Percentiles rank a stretch among this genome's conserved stretches.
Evolutionary conservation across 2,329 filamentous ascomycete species (phyloP).

Genomic region (Trichoderma polysporum): DNA sequence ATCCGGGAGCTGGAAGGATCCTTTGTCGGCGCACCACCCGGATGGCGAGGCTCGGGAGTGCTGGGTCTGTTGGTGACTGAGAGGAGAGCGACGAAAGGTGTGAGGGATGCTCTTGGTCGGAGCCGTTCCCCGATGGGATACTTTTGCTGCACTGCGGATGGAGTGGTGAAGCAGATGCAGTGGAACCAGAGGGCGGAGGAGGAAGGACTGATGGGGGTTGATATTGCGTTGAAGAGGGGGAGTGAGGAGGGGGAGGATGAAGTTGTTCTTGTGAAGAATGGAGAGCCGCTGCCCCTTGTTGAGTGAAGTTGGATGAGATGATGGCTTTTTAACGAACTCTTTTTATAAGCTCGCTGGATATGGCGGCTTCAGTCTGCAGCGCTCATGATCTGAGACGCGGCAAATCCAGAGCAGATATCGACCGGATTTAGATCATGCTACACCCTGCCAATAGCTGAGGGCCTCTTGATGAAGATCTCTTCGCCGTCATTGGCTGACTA

Average conservation of each 20-base stretch:
- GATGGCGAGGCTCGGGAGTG: constrained; percentile 65
- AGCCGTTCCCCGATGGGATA: constrained; percentile 72
- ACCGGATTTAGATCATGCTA: not conserved
- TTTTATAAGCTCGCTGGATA: not conserved
- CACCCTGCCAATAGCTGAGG: not conserved
- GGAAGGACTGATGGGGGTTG: constrained; percentile 60
- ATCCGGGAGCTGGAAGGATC: constrained; percentile 79
- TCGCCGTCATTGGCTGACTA: too few relatives aligned
- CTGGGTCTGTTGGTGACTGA: constrained; percentile 71
- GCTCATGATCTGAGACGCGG: not conserved
- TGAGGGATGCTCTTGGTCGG: constrained; percentile 67
- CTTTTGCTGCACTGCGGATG: constrained; percentile 58
- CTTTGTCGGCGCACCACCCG: constrained; percentile 68
- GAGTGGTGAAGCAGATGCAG: constrained; percentile 63
- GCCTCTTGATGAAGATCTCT: not conserved
- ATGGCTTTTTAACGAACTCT: not conserved
- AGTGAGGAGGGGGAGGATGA: not conserved
- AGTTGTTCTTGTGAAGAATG: constrained; percentile 14
- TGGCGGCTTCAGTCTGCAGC: not conserved
- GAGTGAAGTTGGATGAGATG: not conserved
- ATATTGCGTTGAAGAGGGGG: constrained; percentile 47
- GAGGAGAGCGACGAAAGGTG: constrained; percentile 71
- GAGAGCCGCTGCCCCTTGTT: constrained; percentile 1
- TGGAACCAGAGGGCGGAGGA: constrained; percentile 69
- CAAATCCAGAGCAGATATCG: not conserved